Base-by-base conservation (phyloP, 345 rosid genomes). In the Eucalyptus globulus region DNA sequence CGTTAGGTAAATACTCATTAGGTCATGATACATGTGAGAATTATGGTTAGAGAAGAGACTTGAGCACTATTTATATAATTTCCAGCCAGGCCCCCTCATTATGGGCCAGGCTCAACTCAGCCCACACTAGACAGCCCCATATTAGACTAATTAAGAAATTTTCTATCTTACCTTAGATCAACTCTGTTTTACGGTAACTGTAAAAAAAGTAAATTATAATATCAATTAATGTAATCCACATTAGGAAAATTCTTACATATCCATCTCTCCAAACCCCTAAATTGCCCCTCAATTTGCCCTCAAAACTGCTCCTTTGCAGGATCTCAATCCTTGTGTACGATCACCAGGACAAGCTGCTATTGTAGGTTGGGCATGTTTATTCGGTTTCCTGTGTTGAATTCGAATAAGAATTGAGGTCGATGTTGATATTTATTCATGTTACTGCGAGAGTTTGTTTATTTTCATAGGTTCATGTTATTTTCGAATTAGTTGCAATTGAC, bases 241-340 rank as follows among this genome's bases (percentile, higher is more conserved):
- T 49, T 49, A 49, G 50, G 16, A 49, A 49, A 49, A 14, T 5
- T 49, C 50, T 49, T 49, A 49, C 16, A 49, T 49, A 49, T 5
- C 91, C 85, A 14, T 24, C 87, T n/a, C 53, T 37, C 69, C 6
- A 65, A 86, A 50, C 16, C 45, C 58, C 89, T 21, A 86, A 40
- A 31, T 86, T 76, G 45, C 90, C 49, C 56, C 90, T 90, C 24
- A 50, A 87, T 53, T 49, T 80, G 44, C 69, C 54, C 43, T 44
- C 58, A 88, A 91, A 86, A 67, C 15, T 80, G 67, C 15, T 80
- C 81, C 88, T 93, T 34, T 49, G 89, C 40, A 51, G 86, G 21
- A 4, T 47, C 17, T 10, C 92, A 7, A 54, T 90, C 14, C 56
- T 44, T 40, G 27, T 69, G n/a, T 80, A 88, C 21, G 53, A 56